Evolutionary conservation across 2,329 filamentous ascomycete genomes (phyloP).

Genomic region (Botrytis sinoallii): DNA sequence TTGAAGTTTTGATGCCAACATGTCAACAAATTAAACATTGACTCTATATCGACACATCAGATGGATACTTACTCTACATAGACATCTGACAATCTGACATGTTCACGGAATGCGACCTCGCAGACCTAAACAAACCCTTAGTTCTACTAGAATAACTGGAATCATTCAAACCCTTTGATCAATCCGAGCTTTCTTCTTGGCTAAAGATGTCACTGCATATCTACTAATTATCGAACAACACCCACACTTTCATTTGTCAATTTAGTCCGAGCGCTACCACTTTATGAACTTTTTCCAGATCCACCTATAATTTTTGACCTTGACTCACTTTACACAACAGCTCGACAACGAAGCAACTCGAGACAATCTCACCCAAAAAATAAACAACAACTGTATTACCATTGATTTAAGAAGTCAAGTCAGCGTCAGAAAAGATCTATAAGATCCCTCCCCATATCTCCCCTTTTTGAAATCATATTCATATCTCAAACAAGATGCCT

Average conservation of each 20-base stretch:
- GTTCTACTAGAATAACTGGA: too few relatives aligned
- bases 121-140: neutral
- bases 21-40: neutral
- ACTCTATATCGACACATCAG: neutral
- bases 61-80: neutral
- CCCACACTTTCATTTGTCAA: neutral
- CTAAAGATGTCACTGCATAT: neutral
- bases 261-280: constrained; percentile 3
- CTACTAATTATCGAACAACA: neutral
- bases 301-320: constrained; percentile 17
- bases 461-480: neutral
- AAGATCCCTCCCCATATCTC: neutral
- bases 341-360: constrained; percentile 13
- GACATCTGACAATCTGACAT: neutral
- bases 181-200: neutral
- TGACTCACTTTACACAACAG: constrained; percentile 19
- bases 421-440: neutral
- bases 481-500: constrained; percentile 31
- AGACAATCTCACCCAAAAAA: neutral
- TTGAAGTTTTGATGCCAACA: neutral
- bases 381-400: neutral
- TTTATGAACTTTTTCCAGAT: constrained; percentile 9
- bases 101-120: neutral
- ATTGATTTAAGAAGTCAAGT: neutral
- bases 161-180: neutral